These are phyloP conservation scores for Schoenoplectus tabernaemontani DNA, from an alignment of 202 grass and related monocot genomes.

Conservation along the genomic window DNA sequence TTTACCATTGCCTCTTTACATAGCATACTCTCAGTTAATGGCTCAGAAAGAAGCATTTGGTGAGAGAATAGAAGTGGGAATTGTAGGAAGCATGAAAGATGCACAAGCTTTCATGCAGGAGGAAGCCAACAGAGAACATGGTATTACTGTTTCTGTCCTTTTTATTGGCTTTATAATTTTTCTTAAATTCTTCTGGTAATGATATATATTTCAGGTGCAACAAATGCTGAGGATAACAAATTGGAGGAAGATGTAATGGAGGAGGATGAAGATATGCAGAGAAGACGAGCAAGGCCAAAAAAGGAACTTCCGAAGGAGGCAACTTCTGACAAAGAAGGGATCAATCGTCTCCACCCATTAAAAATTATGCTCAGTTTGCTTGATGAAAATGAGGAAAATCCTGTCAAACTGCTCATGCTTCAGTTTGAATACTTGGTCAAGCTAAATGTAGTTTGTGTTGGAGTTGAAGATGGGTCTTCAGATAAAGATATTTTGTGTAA, in stretches of 20 bases:
- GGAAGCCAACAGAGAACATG: constrained; percentile 59
- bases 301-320: constrained; percentile 55
- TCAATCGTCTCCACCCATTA: constrained; percentile 80
- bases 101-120: constrained; percentile 66
- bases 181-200: neutral
- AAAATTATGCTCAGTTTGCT: constrained; percentile 66
- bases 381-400: constrained; percentile 59
- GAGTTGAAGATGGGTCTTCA: constrained; percentile 49
- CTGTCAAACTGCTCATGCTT: constrained; percentile 38
- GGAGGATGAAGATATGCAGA: constrained; percentile 84
- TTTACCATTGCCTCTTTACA: constrained; percentile 77
- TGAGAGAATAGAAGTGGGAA: constrained; percentile 88
- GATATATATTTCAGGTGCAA: constrained; percentile 17
- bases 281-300: constrained; percentile 84
- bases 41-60: constrained; percentile 97
- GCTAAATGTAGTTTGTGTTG: constrained; percentile 85
- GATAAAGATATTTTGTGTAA: constrained; percentile 83
- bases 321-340: constrained; percentile 44
- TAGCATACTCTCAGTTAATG: constrained; percentile 76
- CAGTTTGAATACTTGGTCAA: constrained; percentile 88
- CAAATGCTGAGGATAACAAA: constrained; percentile 46
- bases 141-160: constrained; percentile 31
- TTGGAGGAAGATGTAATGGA: constrained; percentile 87
- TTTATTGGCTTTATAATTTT: neutral
- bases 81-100: constrained; percentile 81